Evolutionary conservation across 179 eudicot genomes (phyloP).

Genomic region (Dionaea muscipula): DNA sequence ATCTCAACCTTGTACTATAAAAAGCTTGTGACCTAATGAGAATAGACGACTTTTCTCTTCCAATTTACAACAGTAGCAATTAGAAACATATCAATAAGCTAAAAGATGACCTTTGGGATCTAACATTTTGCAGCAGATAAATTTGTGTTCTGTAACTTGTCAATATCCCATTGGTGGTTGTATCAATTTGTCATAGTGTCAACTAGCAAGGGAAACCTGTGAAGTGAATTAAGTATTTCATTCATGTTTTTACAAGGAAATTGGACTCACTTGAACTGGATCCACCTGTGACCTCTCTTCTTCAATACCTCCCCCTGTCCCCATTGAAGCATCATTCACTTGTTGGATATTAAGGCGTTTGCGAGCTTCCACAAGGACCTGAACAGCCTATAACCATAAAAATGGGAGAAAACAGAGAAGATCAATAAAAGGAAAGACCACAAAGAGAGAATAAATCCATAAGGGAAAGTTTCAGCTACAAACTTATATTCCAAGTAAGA

Average conservation of each 20-base stretch:
- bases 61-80: too few relatives aligned
- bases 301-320: conserved; percentile 14
- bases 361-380: conserved; percentile 55
- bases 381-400: conserved; percentile 61
- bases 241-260: not conserved
- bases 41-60: too few relatives aligned
- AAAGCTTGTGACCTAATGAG: too few relatives aligned
- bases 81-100: too few relatives aligned
- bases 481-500: not conserved
- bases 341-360: conserved; percentile 35
- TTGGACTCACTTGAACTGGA: conserved; percentile 59
- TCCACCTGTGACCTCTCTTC: conserved; percentile 35
- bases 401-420: not conserved
- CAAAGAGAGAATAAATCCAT: not conserved
- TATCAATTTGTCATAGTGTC: too few relatives aligned
- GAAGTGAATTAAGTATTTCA: not conserved
- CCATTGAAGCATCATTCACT: conserved; percentile 15
- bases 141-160: too few relatives aligned
- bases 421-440: not conserved
- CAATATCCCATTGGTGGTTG: too few relatives aligned
- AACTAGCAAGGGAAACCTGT: too few relatives aligned
- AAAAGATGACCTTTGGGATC: too few relatives aligned
- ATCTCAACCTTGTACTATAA: too few relatives aligned
- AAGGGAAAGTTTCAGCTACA: not conserved
- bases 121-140: too few relatives aligned